These are phyloP conservation scores for Globisporangium iwayamae DNA, from an alignment of 352 stramenopile genomes.

Conservation along the genomic window DNA sequence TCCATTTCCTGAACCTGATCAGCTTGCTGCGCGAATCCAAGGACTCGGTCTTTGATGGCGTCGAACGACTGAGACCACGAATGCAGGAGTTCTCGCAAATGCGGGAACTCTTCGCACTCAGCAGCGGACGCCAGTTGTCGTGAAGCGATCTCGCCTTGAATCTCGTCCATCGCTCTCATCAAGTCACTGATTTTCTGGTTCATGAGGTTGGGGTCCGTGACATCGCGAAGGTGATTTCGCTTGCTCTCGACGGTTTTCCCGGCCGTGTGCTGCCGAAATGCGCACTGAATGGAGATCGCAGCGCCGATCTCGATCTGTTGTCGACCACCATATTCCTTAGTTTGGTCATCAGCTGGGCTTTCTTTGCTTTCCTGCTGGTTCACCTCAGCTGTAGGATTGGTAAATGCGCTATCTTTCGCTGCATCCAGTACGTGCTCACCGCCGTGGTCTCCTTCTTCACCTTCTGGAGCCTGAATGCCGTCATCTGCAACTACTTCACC, in stretches of 20 bases:
- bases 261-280: constrained; percentile 35
- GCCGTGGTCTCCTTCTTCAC: background rate
- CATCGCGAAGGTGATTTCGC: constrained; percentile 23
- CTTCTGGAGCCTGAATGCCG: background rate
- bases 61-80: constrained; percentile 28
- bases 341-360: background rate
- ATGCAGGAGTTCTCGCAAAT: constrained; percentile 27
- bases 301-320: background rate
- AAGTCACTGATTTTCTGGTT: constrained; percentile 36
- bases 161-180: constrained; percentile 37
- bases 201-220: constrained; percentile 31
- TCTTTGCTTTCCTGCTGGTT: background rate
- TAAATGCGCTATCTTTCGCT: background rate
- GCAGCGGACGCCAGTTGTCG: constrained; percentile 21
- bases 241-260: constrained; percentile 26
- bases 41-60: constrained; percentile 31
- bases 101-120: constrained; percentile 32
- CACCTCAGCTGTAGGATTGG: background rate
- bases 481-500: background rate
- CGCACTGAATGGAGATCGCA: constrained; percentile 51
- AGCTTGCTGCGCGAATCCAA: constrained; percentile 29
- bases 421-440: background rate
- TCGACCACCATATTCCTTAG: background rate
- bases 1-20: constrained; percentile 31
- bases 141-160: constrained; percentile 33